Conservation (phyloP, 176 grass and related monocot species). For the Dactylis glomerata region DNA sequence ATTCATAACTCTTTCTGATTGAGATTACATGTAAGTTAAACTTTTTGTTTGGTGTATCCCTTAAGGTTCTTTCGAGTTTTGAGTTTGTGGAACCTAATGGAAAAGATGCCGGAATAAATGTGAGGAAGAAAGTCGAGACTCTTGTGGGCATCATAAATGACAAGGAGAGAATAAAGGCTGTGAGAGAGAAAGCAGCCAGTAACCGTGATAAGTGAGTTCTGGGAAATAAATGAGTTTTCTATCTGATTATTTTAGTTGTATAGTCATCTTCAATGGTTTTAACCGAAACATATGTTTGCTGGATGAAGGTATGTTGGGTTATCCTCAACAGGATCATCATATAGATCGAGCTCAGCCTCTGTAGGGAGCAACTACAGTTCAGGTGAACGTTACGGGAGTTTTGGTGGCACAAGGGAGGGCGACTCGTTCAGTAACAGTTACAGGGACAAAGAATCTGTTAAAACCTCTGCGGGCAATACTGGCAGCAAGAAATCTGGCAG, state of each 20-base stretch:
- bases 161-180: constrained; percentile 84
- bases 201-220: constrained; percentile 89
- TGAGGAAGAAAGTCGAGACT: constrained; percentile 96
- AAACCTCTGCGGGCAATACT: constrained; percentile 40
- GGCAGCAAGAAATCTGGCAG: constrained; percentile 39
- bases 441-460: constrained; percentile 57
- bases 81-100: constrained; percentile 95
- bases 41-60: constrained; percentile 32
- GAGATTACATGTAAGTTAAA: constrained; percentile 5
- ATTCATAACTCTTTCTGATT: constrained; percentile 3
- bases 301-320: constrained; percentile 79
- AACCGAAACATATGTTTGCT: constrained; percentile 36
- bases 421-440: constrained; percentile 66
- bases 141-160: constrained; percentile 82
- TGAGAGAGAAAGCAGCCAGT: constrained; percentile 81
- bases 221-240: background rate
- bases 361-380: constrained; percentile 60
- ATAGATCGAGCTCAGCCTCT: constrained; percentile 76
- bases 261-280: background rate
- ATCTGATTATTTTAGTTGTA: background rate
- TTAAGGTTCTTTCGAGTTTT: constrained; percentile 86
- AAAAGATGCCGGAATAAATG: constrained; percentile 96
- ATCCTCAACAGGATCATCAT: constrained; percentile 84
- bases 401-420: constrained; percentile 61
- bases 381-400: constrained; percentile 74